Percentiles rank a stretch among this genome's conserved stretches.
phyloP scores from a whole-genome alignment of 495 filamentous ascomycete species.

The Xylaria longipes region DNA sequence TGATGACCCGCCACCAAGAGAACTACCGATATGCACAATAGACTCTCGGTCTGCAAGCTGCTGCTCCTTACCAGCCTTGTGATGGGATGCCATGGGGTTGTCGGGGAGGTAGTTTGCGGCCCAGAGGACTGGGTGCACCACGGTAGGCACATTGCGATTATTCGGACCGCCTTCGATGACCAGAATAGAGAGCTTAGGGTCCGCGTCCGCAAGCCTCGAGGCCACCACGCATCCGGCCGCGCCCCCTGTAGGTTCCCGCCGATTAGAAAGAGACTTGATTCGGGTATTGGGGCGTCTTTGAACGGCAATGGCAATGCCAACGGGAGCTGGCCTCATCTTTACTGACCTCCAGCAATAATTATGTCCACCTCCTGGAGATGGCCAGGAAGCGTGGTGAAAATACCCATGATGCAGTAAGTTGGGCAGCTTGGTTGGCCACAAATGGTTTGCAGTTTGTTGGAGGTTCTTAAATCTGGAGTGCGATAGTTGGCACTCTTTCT shows the following conservation, averaged over 20 bases:
- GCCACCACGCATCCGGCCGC: conserved; percentile 45
- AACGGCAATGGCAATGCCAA: no score
- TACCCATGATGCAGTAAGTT: background rate
- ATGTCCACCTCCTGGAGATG: background rate
- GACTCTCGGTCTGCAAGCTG: conserved; percentile 49
- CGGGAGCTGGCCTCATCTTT: no score
- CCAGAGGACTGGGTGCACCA: conserved; percentile 40
- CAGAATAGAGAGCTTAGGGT: conserved; percentile 41
- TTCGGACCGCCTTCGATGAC: conserved; percentile 45
- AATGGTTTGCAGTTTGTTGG: no score
- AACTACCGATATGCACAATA: conserved; percentile 50
- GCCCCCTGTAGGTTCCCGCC: conserved; percentile 30
- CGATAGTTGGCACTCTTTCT: no score
- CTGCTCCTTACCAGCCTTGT: conserved; percentile 24
- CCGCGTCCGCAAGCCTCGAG: conserved; percentile 40
- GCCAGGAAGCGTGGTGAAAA: background rate
- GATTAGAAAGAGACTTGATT: background rate
- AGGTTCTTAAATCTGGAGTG: no score
- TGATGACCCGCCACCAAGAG: conserved; percentile 57
- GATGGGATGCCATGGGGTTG: background rate
- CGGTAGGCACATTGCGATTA: conserved; percentile 32
- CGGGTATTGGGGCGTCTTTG: background rate
- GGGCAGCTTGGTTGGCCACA: no score
- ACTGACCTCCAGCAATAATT: conserved; percentile 13
- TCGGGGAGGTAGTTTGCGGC: conserved; percentile 29